Base-by-base conservation (phyloP, 2,329 filamentous ascomycete species). In the Talaromyces marneffei region DNA sequence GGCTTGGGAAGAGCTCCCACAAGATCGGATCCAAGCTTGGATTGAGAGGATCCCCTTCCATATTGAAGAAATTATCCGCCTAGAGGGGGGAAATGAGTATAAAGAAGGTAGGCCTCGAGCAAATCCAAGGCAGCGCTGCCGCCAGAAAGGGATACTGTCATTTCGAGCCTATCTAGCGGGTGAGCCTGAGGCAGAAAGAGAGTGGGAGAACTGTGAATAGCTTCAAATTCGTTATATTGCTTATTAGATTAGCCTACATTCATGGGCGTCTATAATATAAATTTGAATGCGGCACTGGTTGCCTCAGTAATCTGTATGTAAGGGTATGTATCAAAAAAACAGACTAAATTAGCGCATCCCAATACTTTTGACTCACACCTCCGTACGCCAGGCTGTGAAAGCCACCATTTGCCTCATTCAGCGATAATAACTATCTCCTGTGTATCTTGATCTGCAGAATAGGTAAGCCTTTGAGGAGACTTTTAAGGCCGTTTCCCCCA, bases 31-130 rank as follows among this genome's bases (percentile, higher is more conserved):
- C 37, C 42, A 53, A 20, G 37, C 33, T 37, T 63, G 58, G 61
- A 60, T 63, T 57, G 31, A 63, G 23, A 39, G 42, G 18, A 54
- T 60, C n/a, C 33, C 55, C 7, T 39, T 53, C 25, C 42, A 63
- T 57, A 63, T 63, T 10, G 4, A 63, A 52, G 44, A 57, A 18
- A 50, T 61, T 33, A 63, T 63, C 31, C 39, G 44, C n/a, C 44
- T 60, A 5, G 23, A 42, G n/a, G 58, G 58, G 7, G 57, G 61
- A 2, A 63, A 63, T 53, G 50, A 61, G 33, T 63, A 63, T 57
- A 37, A 62, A 35, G 56, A 62, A 50, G 61, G 56, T 20, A 37
- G 40, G 20, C 20, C 55, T 6, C 27, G 60, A 27, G 53, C 37
- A 7, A 18, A 44, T 44, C n/a, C 40, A 44, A 44, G n/a, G 40